These are phyloP conservation scores for Cucurbita ficifolia DNA, from an alignment of 306 rosid genomes.

Conservation along the genomic window DNA sequence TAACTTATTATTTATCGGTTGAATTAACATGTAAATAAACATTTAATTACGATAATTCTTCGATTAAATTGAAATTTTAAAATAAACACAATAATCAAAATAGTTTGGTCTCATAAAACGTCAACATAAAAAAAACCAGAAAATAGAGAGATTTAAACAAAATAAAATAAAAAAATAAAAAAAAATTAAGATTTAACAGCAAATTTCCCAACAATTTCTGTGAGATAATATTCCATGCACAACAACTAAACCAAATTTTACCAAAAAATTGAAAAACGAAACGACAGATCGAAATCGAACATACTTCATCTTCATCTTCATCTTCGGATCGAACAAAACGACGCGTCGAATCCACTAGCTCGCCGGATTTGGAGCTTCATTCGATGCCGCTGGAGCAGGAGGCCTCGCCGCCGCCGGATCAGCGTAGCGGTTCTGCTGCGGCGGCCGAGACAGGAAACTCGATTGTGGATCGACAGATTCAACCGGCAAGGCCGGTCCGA, in stretches of 20 bases:
- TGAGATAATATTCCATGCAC: neutral
- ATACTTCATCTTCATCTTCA: neutral
- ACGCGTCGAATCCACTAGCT: neutral
- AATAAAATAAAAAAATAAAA: neutral
- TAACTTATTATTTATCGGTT: no score
- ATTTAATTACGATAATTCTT: no score
- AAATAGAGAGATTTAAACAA: no score
- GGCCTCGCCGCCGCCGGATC: neutral
- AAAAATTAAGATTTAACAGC: neutral
- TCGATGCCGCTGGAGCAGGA: neutral
- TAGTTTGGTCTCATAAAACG: no score
- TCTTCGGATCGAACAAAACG: neutral
- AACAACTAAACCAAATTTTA: neutral
- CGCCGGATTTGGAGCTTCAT: neutral
- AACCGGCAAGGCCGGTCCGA: neutral
- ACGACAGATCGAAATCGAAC: neutral
- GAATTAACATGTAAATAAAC: no score
- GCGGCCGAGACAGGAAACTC: neutral
- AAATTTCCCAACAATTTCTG: neutral
- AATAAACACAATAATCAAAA: no score
- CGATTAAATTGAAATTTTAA: no score
- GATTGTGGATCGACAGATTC: neutral
- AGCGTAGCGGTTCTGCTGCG: neutral
- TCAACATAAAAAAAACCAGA: no score
- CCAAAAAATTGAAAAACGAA: neutral